Evolutionary conservation across 2,329 filamentous ascomycete genomes (phyloP).

Genomic region (Penicillium oxalicum): DNA sequence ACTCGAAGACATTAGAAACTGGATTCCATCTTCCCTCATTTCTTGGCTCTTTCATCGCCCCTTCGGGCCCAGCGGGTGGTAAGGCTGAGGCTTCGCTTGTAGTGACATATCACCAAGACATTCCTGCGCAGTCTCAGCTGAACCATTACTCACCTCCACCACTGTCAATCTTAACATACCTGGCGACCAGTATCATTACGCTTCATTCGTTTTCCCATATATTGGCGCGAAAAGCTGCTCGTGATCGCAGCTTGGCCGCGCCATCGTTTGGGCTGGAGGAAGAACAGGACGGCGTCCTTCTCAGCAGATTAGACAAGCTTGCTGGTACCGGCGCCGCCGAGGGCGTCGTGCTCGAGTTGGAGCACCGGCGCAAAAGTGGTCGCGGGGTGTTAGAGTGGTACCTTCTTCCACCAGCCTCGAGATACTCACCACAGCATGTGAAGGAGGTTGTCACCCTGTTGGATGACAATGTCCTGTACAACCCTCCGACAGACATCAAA

Average conservation of each 20-base stretch:
- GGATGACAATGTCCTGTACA: constrained; percentile 70
- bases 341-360: constrained; percentile 73
- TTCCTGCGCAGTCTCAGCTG: constrained; percentile 50
- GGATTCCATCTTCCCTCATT: constrained; percentile 59
- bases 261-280: constrained; percentile 75
- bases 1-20: constrained; percentile 35
- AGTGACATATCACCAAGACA: constrained; percentile 75
- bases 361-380: constrained; percentile 77
- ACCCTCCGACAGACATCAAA: constrained; percentile 40
- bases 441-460: constrained; percentile 57
- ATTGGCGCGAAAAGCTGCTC: constrained; percentile 66
- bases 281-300: constrained; percentile 69
- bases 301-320: constrained; percentile 51
- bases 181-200: constrained; percentile 80
- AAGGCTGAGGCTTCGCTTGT: constrained; percentile 59
- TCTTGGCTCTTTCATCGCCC: constrained; percentile 63
- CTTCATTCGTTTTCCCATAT: constrained; percentile 69
- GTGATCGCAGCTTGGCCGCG: constrained; percentile 65
- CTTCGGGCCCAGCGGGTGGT: constrained; percentile 32
- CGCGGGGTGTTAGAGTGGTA: constrained; percentile 67
- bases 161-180: constrained; percentile 67
- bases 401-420: constrained; percentile 47
- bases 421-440: constrained; percentile 41
- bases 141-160: constrained; percentile 55
- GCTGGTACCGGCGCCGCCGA: constrained; percentile 38